A percentile compares a stretch with the other conserved stretches of the same genome.
These are phyloP conservation scores for Fusarium newnesense DNA, from an alignment of 2,329 filamentous ascomycete species.

Conservation along the genomic window DNA sequence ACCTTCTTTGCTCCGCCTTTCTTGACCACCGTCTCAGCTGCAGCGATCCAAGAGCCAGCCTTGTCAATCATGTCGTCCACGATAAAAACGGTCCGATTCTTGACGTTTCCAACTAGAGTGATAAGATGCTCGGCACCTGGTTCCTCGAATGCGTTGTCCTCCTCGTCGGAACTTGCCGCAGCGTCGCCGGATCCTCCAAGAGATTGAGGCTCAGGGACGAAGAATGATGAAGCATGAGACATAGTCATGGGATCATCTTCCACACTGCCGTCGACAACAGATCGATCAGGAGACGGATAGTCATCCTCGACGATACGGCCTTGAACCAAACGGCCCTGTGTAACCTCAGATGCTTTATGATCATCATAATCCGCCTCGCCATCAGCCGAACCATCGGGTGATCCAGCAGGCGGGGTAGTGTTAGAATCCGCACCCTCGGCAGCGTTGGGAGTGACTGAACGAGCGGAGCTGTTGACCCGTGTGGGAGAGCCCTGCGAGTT, in stretches of 20 bases:
- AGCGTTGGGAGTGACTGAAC: conserved; percentile 16
- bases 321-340: conserved; percentile 88
- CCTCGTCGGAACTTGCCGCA: conserved; percentile 85
- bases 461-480: conserved; percentile 42
- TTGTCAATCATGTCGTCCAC: conserved; percentile 99
- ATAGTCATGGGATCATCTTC: conserved; percentile 86
- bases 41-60: conserved; percentile 94
- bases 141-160: conserved; percentile 88
- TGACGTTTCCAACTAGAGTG: conserved; percentile 95
- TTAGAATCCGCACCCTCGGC: conserved; percentile 26
- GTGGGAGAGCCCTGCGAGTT: conserved; percentile 58
- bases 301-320: conserved; percentile 97
- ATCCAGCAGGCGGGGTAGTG: conserved; percentile 37
- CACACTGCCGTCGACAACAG: conserved; percentile 72
- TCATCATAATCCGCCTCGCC: conserved; percentile 73
- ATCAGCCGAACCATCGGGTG: conserved; percentile 44
- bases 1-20: conserved; percentile 90
- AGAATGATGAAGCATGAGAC: conserved; percentile 83
- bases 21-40: conserved; percentile 96
- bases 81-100: conserved; percentile 87
- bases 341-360: conserved; percentile 86
- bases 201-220: conserved; percentile 73
- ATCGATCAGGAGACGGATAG: conserved; percentile 81
- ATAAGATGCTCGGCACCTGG: conserved; percentile 91
- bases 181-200: conserved; percentile 88